A percentile compares a stretch with the other conserved stretches of the same genome.
Evolutionary conservation across 768 basidiomycete species (phyloP).

Genomic region (Boletus rex-veris): DNA sequence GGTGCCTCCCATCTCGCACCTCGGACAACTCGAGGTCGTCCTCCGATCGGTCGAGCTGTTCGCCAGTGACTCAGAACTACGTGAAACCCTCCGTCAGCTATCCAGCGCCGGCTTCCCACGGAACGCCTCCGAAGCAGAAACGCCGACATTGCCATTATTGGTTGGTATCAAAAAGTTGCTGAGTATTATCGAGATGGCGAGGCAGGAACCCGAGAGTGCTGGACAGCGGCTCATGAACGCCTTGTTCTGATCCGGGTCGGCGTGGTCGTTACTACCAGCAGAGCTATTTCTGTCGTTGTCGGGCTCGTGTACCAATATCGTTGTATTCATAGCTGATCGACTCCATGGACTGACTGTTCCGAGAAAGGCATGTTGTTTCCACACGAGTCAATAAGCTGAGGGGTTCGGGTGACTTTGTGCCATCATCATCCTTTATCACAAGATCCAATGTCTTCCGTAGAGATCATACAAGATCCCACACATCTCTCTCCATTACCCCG

Average conservation of each 20-base stretch:
- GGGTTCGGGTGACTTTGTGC: constrained; percentile 4
- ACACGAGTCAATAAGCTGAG: constrained; percentile 11
- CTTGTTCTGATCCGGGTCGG: constrained; percentile 38
- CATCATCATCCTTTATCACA: not conserved
- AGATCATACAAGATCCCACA: constrained; percentile 39
- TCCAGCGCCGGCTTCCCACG: constrained; percentile 67
- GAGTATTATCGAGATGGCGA: constrained; percentile 91
- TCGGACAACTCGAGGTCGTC: constrained; percentile 71
- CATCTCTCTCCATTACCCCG: constrained; percentile 52
- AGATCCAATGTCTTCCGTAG: constrained; percentile 24
- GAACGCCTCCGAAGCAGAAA: constrained; percentile 40
- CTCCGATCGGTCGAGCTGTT: constrained; percentile 81
- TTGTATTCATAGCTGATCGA: not conserved
- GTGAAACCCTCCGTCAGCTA: constrained; percentile 61
- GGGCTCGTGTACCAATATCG: constrained; percentile 3
- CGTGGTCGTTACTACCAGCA: not conserved
- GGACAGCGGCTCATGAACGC: constrained; percentile 65
- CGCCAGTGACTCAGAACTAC: constrained; percentile 46
- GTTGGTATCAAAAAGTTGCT: constrained; percentile 95
- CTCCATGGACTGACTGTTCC: not conserved
- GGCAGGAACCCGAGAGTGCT: constrained; percentile 88
- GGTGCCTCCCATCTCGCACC: constrained; percentile 75
- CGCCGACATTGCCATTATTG: constrained; percentile 49
- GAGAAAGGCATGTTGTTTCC: constrained; percentile 26
- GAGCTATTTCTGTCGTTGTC: constrained; percentile 7